Base-by-base conservation (phyloP, 768 basidiomycete genomes). In the Naematelia encephala region DNA sequence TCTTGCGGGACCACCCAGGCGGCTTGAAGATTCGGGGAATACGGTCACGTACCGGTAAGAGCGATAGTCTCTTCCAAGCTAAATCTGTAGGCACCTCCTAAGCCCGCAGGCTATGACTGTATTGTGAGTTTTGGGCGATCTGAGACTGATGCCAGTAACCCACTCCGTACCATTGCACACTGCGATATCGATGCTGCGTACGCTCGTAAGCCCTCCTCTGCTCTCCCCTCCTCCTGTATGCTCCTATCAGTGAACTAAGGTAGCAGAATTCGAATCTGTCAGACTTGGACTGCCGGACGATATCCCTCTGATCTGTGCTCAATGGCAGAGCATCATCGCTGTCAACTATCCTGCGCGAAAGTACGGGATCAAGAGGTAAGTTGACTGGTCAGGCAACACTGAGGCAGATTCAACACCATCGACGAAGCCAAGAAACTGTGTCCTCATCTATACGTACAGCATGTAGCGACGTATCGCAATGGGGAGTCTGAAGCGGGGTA, bases 301-400 rank as follows among this genome's bases (percentile, higher is more conserved):
- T 52, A 56, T 70, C 45, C 73, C 73, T 1, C 66, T 63, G 55
- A 69, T 54, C 55, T 67, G 74, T 50, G 68, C 73, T 61, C 67
- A 73, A 66, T 68, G 72, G 70, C 51, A 66, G 62, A 51, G 89
- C 43, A 66, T 78, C 67, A 98, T 99, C 59, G 96, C 96, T 0
- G 88, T 98, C 62, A 97, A 93, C 77, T 98, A 99, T 72, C 87
- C 92, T 3, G 94, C 96, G 0, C 84, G 96, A 62, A 85, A 85
- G 69, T 97, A 83, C 72, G 94, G 93, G 3, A 93, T 99, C 67
- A 89, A 90, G n/a, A 80, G 94, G 47, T 89, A 91, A 85, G 87
- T 87, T 76, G 10, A 19, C 44, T 12, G 4, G 2, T 23, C 44
- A 25, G 10, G 12, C 2, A 47, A 47, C 46, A 47, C 46, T 21